Percentiles rank a stretch among this genome's conserved stretches.
phyloP scores from a whole-genome alignment of 257 asterid species.

The Petunia secreta region DNA sequence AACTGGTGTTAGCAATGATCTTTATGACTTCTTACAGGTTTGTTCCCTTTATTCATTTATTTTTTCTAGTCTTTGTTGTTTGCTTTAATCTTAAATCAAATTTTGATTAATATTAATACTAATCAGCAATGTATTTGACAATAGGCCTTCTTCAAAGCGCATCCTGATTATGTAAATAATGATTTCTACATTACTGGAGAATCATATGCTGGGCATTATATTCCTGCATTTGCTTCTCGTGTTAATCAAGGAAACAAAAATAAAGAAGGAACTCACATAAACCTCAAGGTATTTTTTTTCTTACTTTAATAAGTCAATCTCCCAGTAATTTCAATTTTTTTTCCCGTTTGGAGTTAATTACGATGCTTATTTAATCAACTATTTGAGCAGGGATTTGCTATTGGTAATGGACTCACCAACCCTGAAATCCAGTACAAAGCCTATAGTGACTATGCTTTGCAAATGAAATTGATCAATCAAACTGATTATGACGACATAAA shows the following conservation, averaged over 20 bases:
- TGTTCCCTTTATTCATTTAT: neutral
- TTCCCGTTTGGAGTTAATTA: neutral
- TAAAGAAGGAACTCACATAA: slow-evolving; percentile 35
- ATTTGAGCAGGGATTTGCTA: slow-evolving; percentile 42
- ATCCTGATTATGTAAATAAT: slow-evolving; percentile 47
- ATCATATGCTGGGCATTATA: slow-evolving; percentile 64
- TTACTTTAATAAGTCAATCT: neutral
- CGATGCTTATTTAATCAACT: neutral
- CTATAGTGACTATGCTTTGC: slow-evolving; percentile 47
- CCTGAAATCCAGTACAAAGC: slow-evolving; percentile 55
- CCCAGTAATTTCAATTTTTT: neutral
- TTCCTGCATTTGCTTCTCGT: slow-evolving; percentile 56
- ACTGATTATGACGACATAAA: slow-evolving; percentile 30
- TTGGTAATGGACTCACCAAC: slow-evolving; percentile 57
- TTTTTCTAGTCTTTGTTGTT: neutral
- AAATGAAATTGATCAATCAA: slow-evolving; percentile 39
- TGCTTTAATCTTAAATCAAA: neutral
- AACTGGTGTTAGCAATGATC: slow-evolving; percentile 36
- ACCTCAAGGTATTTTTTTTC: slow-evolving; percentile 32
- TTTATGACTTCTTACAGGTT: slow-evolving; percentile 54
- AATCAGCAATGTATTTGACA: neutral
- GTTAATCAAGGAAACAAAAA: slow-evolving; percentile 41
- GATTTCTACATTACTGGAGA: slow-evolving; percentile 60
- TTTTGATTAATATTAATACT: neutral
- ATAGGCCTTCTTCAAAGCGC: slow-evolving; percentile 49